Conservation (phyloP, 768 basidiomycete species). For the Vararia minispora region DNA sequence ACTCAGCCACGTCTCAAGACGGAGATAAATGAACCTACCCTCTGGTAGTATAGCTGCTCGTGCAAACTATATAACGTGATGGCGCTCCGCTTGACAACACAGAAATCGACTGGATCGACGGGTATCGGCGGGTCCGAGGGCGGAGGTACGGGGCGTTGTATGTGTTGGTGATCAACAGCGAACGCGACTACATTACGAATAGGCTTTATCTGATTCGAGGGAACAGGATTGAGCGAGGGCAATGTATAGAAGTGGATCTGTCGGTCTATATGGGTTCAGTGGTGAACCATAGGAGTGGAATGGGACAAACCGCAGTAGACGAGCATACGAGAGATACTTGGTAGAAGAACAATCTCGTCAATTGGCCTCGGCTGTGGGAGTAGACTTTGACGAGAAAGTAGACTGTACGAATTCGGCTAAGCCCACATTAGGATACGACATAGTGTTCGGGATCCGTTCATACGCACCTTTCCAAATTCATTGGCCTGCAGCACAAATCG, state of each 20-base stretch:
- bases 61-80: conserved; percentile 58
- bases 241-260: conserved; percentile 72
- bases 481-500: conserved; percentile 65
- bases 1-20: background rate
- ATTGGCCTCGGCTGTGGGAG: conserved; percentile 54
- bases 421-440: background rate
- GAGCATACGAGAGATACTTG: conserved; percentile 62
- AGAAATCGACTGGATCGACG: conserved; percentile 54
- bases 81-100: conserved; percentile 53
- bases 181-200: conserved; percentile 73
- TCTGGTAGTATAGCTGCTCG: conserved; percentile 50
- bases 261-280: conserved; percentile 27
- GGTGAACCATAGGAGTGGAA: conserved; percentile 2
- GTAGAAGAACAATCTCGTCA: conserved; percentile 71
- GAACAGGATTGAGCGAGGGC: conserved; percentile 68
- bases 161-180: conserved; percentile 71
- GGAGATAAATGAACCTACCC: conserved; percentile 28
- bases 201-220: conserved; percentile 51
- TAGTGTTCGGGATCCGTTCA: background rate
- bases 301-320: conserved; percentile 56
- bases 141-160: conserved; percentile 36
- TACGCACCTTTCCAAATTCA: conserved; percentile 29
- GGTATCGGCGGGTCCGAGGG: conserved; percentile 26
- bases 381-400: conserved; percentile 42
- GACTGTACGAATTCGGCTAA: conserved; percentile 17